phyloP scores from a whole-genome alignment of 2,329 filamentous ascomycete species.

The Colletotrichum orchidophilum region DNA sequence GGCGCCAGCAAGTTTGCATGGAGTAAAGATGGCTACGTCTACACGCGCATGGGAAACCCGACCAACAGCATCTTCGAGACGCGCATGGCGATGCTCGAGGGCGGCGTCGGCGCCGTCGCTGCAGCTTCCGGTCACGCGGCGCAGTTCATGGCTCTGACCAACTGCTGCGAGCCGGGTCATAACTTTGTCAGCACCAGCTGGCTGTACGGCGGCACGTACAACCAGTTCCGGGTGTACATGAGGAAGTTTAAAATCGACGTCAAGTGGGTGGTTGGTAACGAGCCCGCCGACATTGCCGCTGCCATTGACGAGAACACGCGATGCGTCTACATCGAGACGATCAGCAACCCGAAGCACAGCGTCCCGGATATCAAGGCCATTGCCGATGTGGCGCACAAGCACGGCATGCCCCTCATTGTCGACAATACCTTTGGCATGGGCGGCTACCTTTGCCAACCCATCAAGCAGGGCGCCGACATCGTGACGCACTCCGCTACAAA shows the following conservation, averaged over 20 bases:
- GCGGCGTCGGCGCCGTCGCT: constrained; percentile 86
- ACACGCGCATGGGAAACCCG: constrained; percentile 96
- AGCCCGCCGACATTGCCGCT: constrained; percentile 78
- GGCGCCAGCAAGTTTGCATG: constrained; percentile 45
- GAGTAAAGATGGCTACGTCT: constrained; percentile 77
- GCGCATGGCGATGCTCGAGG: constrained; percentile 91
- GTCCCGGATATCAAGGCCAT: constrained; percentile 75
- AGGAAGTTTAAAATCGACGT: constrained; percentile 85
- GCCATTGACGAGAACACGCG: constrained; percentile 94
- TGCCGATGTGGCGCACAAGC: constrained; percentile 64
- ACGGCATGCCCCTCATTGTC: constrained; percentile 51
- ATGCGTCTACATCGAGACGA: constrained; percentile 89
- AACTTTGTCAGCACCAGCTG: constrained; percentile 95
- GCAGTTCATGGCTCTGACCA: constrained; percentile 88
- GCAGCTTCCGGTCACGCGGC: constrained; percentile 88
- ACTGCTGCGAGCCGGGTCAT: constrained; percentile 85
- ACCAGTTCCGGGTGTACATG: constrained; percentile 93
- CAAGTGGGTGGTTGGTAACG: constrained; percentile 87
- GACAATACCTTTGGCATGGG: constrained; percentile 80
- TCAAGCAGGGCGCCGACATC: constrained; percentile 76
- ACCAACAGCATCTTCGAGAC: constrained; percentile 97
- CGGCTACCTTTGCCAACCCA: constrained; percentile 72
- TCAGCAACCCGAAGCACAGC: constrained; percentile 93
- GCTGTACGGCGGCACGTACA: constrained; percentile 95
- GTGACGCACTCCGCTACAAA: constrained; percentile 77